Conservation (phyloP, 1,284 basidiomycete species). For the Malassezia sp. region DNA sequence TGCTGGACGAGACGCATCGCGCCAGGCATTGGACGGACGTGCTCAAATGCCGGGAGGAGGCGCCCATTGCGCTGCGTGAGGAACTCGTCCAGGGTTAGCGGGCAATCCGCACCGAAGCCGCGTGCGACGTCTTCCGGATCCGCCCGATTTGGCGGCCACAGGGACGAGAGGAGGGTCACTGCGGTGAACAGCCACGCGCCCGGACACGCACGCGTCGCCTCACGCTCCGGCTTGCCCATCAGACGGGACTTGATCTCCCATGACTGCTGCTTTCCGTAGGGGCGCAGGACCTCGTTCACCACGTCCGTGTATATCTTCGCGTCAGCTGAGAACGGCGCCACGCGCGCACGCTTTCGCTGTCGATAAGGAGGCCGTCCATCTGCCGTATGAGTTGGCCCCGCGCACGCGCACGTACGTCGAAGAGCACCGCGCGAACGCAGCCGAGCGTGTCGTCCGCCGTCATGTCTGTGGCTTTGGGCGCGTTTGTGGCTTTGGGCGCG, state of each 20-base stretch:
- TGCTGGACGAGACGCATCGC: constrained; percentile 40
- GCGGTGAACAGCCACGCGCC: too few species aligned
- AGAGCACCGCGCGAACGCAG: constrained; percentile 25
- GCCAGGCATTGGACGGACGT: constrained; percentile 43
- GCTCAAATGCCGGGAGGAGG: constrained; percentile 34
- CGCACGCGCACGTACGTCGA: constrained; percentile 22
- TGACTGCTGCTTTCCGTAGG: constrained; percentile 44
- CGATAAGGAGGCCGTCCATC: constrained; percentile 46
- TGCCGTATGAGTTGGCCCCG: not conserved
- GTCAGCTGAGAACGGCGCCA: not conserved
- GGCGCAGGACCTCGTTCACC: constrained; percentile 42
- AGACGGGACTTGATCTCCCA: constrained; percentile 46
- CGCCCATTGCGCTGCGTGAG: constrained; percentile 33
- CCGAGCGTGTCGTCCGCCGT: constrained; percentile 1
- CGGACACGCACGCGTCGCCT: constrained; percentile 28
- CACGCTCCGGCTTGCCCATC: constrained; percentile 45
- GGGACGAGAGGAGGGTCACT: constrained; percentile 30
- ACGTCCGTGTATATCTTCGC: constrained; percentile 43
- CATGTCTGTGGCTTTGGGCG: too few species aligned
- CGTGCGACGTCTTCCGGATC: constrained; percentile 15
- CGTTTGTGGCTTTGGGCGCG: too few species aligned
- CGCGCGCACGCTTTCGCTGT: constrained; percentile 27
- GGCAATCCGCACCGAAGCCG: constrained; percentile 30
- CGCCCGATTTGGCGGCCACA: constrained; percentile 31
- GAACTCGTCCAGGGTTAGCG: constrained; percentile 40